phyloP scores from a whole-genome alignment of 352 stramenopile genomes.

The Globisporangium orthogonon region DNA sequence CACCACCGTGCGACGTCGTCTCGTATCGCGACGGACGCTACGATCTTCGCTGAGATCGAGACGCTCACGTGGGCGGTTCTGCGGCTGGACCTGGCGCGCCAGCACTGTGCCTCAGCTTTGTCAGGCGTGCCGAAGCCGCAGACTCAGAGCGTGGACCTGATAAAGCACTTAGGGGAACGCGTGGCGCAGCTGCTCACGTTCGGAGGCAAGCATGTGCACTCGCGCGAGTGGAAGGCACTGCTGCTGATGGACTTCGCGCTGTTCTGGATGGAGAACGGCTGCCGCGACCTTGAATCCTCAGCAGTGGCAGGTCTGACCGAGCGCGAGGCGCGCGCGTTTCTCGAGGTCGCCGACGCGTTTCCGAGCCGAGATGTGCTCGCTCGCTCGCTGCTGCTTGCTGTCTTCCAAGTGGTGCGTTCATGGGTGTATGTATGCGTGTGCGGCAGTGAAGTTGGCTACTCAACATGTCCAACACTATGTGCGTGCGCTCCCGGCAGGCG shows the following conservation, averaged over 20 bases:
- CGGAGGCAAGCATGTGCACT: slow-evolving; percentile 56
- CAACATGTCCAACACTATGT: not conserved
- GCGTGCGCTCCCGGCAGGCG: slow-evolving; percentile 14
- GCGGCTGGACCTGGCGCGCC: slow-evolving; percentile 3
- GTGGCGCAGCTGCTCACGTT: slow-evolving; percentile 47
- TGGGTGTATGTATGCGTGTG: not conserved
- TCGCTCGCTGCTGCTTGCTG: slow-evolving; percentile 12
- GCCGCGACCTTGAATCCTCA: not conserved
- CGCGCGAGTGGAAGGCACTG: slow-evolving; percentile 70
- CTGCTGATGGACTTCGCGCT: slow-evolving; percentile 67
- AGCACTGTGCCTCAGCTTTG: not conserved
- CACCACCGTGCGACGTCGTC: slow-evolving; percentile 55
- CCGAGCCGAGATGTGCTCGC: slow-evolving; percentile 5
- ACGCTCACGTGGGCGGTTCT: slow-evolving; percentile 27
- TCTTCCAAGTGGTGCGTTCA: slow-evolving; percentile 13
- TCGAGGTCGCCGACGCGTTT: not conserved
- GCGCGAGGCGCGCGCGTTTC: not conserved
- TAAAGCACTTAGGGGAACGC: slow-evolving; percentile 25
- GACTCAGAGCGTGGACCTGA: slow-evolving; percentile 3
- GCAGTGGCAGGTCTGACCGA: not conserved
- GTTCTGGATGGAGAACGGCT: slow-evolving; percentile 43
- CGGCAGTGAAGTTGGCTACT: no score
- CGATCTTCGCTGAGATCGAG: slow-evolving; percentile 39
- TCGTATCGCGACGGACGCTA: slow-evolving; percentile 41
- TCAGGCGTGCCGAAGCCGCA: no score